Evolutionary conservation across 78 protist genomes (phyloP).

Genomic region (Dictyostelium citrinum): DNA sequence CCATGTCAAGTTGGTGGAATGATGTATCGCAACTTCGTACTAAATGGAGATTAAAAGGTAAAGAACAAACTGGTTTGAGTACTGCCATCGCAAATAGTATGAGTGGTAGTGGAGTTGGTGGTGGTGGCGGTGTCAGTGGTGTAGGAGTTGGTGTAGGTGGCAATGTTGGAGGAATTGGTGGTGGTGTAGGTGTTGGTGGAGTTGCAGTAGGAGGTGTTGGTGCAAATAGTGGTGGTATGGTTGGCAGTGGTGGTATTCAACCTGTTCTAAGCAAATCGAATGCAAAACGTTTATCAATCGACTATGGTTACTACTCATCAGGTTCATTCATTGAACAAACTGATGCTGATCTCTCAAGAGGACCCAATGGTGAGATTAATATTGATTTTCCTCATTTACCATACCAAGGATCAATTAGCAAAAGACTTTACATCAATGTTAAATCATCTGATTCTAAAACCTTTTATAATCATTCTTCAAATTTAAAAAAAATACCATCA

Average conservation of each 20-base stretch:
- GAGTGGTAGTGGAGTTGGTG: neutral
- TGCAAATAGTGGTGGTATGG: neutral
- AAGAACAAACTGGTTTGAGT: constrained; percentile 1
- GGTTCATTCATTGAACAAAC: constrained; percentile 59
- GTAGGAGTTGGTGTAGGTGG: neutral
- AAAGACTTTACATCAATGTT: constrained; percentile 27
- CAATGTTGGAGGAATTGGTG: neutral
- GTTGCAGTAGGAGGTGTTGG: neutral
- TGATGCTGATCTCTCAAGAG: constrained; percentile 40
- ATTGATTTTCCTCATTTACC: constrained; percentile 53
- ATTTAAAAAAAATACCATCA: neutral
- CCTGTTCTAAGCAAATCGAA: neutral
- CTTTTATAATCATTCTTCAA: constrained; percentile 33
- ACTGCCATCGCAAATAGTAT: neutral
- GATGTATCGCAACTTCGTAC: constrained; percentile 30
- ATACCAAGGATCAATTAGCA: constrained; percentile 1
- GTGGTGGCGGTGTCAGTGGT: neutral
- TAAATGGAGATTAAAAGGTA: constrained; percentile 69
- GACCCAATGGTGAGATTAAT: constrained; percentile 24
- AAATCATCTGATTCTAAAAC: constrained; percentile 60
- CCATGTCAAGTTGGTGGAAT: constrained; percentile 51
- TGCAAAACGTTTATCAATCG: constrained; percentile 22
- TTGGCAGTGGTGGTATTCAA: neutral
- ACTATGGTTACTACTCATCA: constrained; percentile 53
- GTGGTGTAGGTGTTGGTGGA: neutral